Conservation (phyloP, 2,329 filamentous ascomycete species). For the Hymenoscyphus linearis region DNA sequence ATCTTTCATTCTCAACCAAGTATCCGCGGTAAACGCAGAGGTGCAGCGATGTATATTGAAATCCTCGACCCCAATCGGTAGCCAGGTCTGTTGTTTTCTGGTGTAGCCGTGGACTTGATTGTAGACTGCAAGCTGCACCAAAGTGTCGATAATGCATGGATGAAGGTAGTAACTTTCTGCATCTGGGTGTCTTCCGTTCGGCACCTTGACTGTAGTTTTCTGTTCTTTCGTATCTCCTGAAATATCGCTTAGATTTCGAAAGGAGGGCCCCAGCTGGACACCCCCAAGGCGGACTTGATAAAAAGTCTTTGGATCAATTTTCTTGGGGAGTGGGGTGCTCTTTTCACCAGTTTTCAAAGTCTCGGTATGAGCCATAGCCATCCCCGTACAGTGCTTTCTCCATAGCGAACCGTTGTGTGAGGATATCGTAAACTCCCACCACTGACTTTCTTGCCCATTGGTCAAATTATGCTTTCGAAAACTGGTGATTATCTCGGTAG, state of each 20-base stretch:
- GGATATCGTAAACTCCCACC: constrained; percentile 29
- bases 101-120: neutral
- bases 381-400: constrained; percentile 27
- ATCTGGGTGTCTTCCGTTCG: neutral
- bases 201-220: neutral
- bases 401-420: constrained; percentile 26
- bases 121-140: neutral
- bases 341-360: neutral
- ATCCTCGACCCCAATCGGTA: neutral
- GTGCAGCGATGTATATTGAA: neutral
- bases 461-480: constrained; percentile 8
- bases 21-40: neutral
- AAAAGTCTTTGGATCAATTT: neutral
- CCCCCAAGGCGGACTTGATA: neutral
- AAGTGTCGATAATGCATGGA: neutral
- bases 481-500: constrained; percentile 1
- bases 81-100: neutral
- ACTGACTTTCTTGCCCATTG: constrained; percentile 19
- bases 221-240: neutral
- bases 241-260: neutral
- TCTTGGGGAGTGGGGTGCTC: neutral
- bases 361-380: neutral
- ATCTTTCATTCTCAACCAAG: neutral
- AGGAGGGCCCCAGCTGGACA: neutral
- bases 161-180: neutral